Evolutionary conservation across 345 rosid genomes (phyloP).

Genomic region (Xanthoceras sorbifolium): DNA sequence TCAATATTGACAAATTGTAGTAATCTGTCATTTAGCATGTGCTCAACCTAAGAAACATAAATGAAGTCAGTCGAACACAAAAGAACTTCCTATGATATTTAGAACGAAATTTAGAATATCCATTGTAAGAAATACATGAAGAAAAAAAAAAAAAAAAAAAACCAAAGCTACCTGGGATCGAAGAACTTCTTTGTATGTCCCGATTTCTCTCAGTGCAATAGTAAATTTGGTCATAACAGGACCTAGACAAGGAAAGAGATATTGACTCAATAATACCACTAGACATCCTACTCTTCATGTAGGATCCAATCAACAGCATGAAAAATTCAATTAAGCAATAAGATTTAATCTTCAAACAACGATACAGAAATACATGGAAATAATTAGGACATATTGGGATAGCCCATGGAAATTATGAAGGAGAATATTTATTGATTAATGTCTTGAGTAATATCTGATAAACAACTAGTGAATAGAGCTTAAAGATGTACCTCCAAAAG

Average conservation of each 20-base stretch:
- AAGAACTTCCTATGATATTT: background rate
- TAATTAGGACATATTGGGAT: background rate
- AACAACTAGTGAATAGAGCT: background rate
- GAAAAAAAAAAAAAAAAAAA: conserved; percentile 2
- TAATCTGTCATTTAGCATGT: conserved; percentile 90
- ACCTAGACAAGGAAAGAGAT: conserved; percentile 48
- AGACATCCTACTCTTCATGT: background rate
- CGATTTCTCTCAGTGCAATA: conserved; percentile 97
- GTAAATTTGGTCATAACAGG: conserved; percentile 99
- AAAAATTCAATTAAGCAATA: background rate
- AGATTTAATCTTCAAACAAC: conserved; percentile 6
- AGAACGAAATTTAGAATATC: background rate
- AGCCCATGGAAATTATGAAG: background rate
- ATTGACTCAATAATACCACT: conserved; percentile 23
- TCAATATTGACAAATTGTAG: conserved; percentile 85
- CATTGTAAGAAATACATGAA: background rate
- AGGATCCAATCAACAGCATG: background rate
- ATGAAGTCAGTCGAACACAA: background rate
- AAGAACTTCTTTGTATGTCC: conserved; percentile 96
- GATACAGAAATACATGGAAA: background rate
- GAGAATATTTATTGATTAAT: conserved; percentile 12
- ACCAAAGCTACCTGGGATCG: conserved; percentile 77
- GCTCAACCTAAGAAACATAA: conserved; percentile 75
- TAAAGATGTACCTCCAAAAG: conserved; percentile 83
- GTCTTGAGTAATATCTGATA: background rate